Base-by-base conservation (phyloP, 23 red algal species). In the Chondrus crispus region DNA sequence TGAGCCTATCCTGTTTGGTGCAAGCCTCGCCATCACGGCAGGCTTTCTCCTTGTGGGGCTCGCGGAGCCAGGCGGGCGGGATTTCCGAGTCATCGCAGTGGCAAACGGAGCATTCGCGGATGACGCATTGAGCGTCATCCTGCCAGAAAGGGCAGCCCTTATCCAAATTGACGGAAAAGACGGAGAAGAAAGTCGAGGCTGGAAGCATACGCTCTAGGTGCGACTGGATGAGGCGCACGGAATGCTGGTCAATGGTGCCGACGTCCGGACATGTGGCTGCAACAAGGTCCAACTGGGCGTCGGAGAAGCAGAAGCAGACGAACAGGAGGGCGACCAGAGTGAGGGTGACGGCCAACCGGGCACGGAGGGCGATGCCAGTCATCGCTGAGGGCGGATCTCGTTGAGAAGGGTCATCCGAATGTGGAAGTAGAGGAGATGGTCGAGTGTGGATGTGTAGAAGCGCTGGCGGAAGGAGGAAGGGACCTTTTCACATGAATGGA, bases 101-200 rank as follows among this genome's bases (percentile, higher is more conserved):
- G 18, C 85, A 64, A 50, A 98, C 96, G 26, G 85, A 82, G 70
- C 96, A 98, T 70, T 98, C 96, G 40, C 91, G 93, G 47, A 91
- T 81, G 2, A 93, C 82, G 53, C 96, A 98, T 74, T 78, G 85
- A 37, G 72, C 81, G 24, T 72, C 92, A 18, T 85, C 93, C 30
- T 74, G 49, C 96, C 96, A 98, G 82, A 95, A 95, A 7, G 96
- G 96, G 57, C 96, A 98, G 52, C 89, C 77, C 72, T 92, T 91
- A 48, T 93, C 86, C 29, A 98, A 57, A 39, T 89, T 79, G 28
- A 98, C 92, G 48, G 88, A 64, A 85, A 98, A 98, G 46, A 98
- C 91, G 68, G 90, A 83, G 73, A 98, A 98, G 47, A 89, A 98
- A 3, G 90, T 93, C 22, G 90, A 93, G 38, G 85, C 64, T 43